Conservation (phyloP, 2,329 filamentous ascomycete species). For the Mollisiaceae sp. region DNA sequence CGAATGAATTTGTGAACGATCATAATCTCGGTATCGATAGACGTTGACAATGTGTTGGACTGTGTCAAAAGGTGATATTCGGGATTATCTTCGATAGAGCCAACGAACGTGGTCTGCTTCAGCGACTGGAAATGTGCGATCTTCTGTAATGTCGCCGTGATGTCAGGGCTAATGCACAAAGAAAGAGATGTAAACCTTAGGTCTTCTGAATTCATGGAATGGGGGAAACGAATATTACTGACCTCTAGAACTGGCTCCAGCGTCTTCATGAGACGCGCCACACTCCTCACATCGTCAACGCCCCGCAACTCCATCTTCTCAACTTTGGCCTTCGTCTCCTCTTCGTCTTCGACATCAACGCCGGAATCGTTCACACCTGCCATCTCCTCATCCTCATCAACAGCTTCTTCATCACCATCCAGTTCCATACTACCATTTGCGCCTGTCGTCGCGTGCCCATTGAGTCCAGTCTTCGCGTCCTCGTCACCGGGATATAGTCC, state of each 20-base stretch:
- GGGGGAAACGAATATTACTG: conserved; percentile 50
- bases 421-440: conserved; percentile 58
- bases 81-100: conserved; percentile 89
- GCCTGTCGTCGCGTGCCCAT: conserved; percentile 42
- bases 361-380: conserved; percentile 49
- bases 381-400: conserved; percentile 65
- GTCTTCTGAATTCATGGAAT: conserved; percentile 42
- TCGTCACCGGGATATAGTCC: conserved; percentile 49
- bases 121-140: conserved; percentile 77
- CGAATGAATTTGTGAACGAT: conserved; percentile 95
- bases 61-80: conserved; percentile 89
- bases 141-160: conserved; percentile 67
- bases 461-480: conserved; percentile 45
- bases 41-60: conserved; percentile 87
- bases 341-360: conserved; percentile 61
- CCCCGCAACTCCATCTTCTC: conserved; percentile 80
- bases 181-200: conserved; percentile 66
- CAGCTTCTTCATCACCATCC: conserved; percentile 64
- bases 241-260: conserved; percentile 83
- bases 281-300: conserved; percentile 78
- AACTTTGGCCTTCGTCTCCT: conserved; percentile 76
- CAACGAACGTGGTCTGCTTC: conserved; percentile 68
- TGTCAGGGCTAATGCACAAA: conserved; percentile 71
- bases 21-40: conserved; percentile 90
- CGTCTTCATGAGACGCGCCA: conserved; percentile 80